Evolutionary conservation across 2,329 filamentous ascomycete genomes (phyloP).

Genomic region (Aspergillus sp.): DNA sequence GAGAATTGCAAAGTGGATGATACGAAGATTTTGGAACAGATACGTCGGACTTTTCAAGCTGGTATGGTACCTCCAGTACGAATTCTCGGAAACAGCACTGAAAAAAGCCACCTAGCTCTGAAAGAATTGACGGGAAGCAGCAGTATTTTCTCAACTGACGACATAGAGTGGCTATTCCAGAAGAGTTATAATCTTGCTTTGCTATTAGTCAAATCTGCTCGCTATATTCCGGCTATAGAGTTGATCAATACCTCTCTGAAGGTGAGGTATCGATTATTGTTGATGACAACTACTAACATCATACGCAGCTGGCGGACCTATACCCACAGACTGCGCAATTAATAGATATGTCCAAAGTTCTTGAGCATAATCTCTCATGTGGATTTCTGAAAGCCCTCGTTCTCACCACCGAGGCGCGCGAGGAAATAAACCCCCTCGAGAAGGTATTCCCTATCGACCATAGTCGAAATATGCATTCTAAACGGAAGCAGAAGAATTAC

Average conservation of each 20-base stretch:
- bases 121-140: constrained; percentile 28
- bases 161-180: constrained; percentile 78
- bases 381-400: constrained; percentile 56
- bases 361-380: constrained; percentile 60
- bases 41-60: constrained; percentile 51
- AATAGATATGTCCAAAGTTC: constrained; percentile 40
- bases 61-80: constrained; percentile 27
- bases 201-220: constrained; percentile 54
- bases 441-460: constrained; percentile 27
- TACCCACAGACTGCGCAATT: constrained; percentile 18
- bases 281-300: constrained; percentile 26
- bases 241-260: constrained; percentile 46
- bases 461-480: background rate
- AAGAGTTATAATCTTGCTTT: constrained; percentile 74
- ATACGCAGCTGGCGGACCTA: constrained; percentile 35
- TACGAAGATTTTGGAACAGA: constrained; percentile 34
- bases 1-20: constrained; percentile 20
- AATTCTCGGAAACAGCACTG: constrained; percentile 24
- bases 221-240: constrained; percentile 47
- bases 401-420: constrained; percentile 43
- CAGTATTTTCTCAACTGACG: constrained; percentile 53
- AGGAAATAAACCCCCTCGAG: constrained; percentile 32
- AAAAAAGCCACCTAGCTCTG: constrained; percentile 33
- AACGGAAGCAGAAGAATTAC: constrained; percentile 44
- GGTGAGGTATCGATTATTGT: constrained; percentile 20